These are phyloP conservation scores for Delonix regia DNA, from an alignment of 306 rosid species.

Conservation along the genomic window DNA sequence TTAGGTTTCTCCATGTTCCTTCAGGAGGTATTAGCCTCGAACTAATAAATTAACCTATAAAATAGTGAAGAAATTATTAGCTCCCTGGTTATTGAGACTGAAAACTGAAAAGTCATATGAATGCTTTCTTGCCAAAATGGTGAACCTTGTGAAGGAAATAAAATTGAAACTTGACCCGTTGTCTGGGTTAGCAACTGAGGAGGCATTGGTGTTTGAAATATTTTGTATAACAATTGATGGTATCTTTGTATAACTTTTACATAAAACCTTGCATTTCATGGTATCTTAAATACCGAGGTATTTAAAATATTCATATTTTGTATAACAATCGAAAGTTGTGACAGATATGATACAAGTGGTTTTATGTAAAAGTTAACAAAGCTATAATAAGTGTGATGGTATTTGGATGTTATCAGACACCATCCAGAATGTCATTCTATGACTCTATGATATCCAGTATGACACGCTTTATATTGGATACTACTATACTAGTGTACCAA, in stretches of 20 bases:
- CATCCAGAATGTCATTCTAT: background rate
- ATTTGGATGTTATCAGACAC: background rate
- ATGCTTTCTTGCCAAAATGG: conserved; percentile 2
- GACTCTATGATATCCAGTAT: background rate
- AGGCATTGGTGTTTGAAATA: too few species aligned
- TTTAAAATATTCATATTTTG: background rate
- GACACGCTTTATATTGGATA: background rate
- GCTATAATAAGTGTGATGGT: background rate
- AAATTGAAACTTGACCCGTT: background rate
- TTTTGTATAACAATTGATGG: too few species aligned
- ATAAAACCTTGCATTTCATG: background rate
- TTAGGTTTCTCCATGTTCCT: conserved; percentile 12
- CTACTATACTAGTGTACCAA: background rate
- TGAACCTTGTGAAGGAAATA: background rate
- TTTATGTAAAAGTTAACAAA: background rate
- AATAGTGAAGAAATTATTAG: conserved; percentile 2
- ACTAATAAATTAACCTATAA: conserved; percentile 15
- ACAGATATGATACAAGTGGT: background rate
- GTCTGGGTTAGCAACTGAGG: background rate
- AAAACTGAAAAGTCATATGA: background rate
- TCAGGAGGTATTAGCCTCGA: conserved; percentile 13
- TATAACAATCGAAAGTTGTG: background rate
- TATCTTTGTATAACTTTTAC: too few species aligned
- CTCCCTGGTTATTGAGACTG: background rate
- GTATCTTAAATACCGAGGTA: background rate